Base-by-base conservation (phyloP, 2,329 filamentous ascomycete genomes). In the Aspergillus amoenus region DNA sequence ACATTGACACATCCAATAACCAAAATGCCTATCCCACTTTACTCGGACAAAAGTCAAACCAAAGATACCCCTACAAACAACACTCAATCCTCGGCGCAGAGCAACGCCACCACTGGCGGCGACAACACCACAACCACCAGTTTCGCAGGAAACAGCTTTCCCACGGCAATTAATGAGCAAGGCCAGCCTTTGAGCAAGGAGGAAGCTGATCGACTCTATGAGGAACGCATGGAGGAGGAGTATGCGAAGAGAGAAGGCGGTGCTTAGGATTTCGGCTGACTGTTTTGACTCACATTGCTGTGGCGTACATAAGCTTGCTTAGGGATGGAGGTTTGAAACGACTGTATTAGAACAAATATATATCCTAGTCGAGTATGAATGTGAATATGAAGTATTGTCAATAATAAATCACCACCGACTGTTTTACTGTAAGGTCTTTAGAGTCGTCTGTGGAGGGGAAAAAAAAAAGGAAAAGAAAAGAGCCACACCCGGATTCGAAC, bases 171-270 rank as follows among this genome's bases (percentile, higher is more conserved):
- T 43, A 57, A 58, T 13, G 62, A 64, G 8, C 58, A 62, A 18
- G 64, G 67, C 21, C 62, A 60, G 21, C 56, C 64, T n/a, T 53
- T 73, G 67, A 78, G 70, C 54, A 72, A 72, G 61, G 75, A 74
- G 47, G 76, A 79, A 56, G 76, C 73, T 2, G 76, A 79, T 58
- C 68, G 71, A 12, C 58, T 76, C 41, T 79, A 78, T 58, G 71
- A 77, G 59, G 76, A 79, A 64, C 70, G 75, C 13, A 79, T 79
- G 66, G 78, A 78, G 66, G 77, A 78, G 46, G 78, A 80, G 64
- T 77, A 78, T 66, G 74, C 75, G 56, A 76, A 78, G 72, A 64
- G 76, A 49, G 77, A 78, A 62, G 72, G 73, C 1, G 73, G 74
- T 68, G 74, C 78, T 64, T 75, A 65, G 67, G 32, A 74, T 78